Conservation (phyloP, 2,329 filamentous ascomycete genomes). For the Fusarium aywerte region DNA sequence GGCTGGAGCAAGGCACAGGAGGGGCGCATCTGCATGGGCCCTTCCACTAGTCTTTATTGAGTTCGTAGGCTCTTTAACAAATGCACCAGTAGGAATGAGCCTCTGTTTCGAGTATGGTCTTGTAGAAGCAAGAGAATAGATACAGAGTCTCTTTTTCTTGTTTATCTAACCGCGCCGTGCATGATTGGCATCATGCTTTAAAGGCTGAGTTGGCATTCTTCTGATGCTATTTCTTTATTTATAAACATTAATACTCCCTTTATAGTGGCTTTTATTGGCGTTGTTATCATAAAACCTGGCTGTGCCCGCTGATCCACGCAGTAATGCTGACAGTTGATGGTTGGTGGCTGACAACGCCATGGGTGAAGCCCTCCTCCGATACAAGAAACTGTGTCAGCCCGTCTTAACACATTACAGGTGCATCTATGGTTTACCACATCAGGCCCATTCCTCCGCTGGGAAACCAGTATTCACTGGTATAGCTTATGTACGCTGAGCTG, state of each 20-base stretch:
- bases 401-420: conserved; percentile 8
- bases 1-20: conserved; percentile 33
- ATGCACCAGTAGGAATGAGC: conserved; percentile 23
- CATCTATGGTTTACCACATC: conserved; percentile 1
- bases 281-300: conserved; percentile 15
- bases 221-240: conserved; percentile 3
- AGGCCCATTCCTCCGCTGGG: conserved; percentile 2
- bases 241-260: conserved; percentile 8
- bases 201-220: conserved; percentile 8
- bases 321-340: conserved; percentile 30
- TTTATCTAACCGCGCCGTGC: neutral
- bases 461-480: neutral
- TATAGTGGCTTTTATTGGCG: neutral
- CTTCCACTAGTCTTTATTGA: conserved; percentile 26
- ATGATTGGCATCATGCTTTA: neutral
- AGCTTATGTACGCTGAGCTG: conserved; percentile 1
- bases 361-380: conserved; percentile 11
- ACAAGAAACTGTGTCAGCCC: neutral
- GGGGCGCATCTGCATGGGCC: conserved; percentile 32
- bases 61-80: neutral
- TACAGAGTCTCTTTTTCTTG: neutral
- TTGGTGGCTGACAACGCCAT: conserved; percentile 33
- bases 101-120: conserved; percentile 19
- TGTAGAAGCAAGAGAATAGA: conserved; percentile 4
- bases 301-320: conserved; percentile 29